Conservation (phyloP, 495 filamentous ascomycete species). For the Apiosordaria backusii region DNA sequence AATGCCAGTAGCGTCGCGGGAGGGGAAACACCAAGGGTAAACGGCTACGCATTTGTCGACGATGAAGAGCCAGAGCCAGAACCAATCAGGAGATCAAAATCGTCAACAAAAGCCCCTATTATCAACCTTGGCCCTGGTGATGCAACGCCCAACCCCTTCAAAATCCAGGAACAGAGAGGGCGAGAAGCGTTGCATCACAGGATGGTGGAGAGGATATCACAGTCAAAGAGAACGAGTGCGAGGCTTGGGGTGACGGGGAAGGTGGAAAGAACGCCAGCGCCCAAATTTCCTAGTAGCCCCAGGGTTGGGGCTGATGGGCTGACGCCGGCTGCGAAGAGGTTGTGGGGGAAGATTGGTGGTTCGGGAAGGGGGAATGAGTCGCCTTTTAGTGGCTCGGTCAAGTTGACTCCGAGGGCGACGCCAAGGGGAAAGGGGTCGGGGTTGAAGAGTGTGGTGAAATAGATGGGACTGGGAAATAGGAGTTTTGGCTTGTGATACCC, state of each 20-base stretch:
- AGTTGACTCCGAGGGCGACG: conserved; percentile 33
- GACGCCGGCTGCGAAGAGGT: conserved; percentile 76
- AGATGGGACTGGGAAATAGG: conserved; percentile 3
- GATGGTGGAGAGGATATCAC: conserved; percentile 83
- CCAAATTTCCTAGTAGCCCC: conserved; percentile 75
- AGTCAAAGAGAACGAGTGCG: conserved; percentile 58
- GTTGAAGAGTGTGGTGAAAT: conserved; percentile 23
- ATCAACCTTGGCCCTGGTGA: conserved; percentile 58
- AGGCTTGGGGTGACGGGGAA: conserved; percentile 51
- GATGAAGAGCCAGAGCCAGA: conserved; percentile 57
- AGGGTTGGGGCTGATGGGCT: conserved; percentile 52
- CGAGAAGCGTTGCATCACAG: conserved; percentile 82
- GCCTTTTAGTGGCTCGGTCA: conserved; percentile 41
- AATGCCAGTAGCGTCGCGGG: conserved; percentile 43
- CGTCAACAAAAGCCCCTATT: conserved; percentile 15
- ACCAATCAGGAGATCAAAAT: conserved; percentile 17
- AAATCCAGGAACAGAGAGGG: conserved; percentile 68
- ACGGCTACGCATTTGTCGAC: conserved; percentile 92
- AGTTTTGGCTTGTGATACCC: conserved; percentile 20
- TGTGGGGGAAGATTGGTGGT: conserved; percentile 66
- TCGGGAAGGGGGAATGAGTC: conserved; percentile 48
- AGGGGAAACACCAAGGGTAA: conserved; percentile 79
- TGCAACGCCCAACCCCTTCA: conserved; percentile 73
- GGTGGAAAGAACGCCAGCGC: conserved; percentile 58
- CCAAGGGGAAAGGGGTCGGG: conserved; percentile 31